A percentile compares a stretch with the other conserved stretches of the same genome.
Conservation (phyloP, 1,139 yeast genomes). For the Magnusiomyces paraingens region DNA sequence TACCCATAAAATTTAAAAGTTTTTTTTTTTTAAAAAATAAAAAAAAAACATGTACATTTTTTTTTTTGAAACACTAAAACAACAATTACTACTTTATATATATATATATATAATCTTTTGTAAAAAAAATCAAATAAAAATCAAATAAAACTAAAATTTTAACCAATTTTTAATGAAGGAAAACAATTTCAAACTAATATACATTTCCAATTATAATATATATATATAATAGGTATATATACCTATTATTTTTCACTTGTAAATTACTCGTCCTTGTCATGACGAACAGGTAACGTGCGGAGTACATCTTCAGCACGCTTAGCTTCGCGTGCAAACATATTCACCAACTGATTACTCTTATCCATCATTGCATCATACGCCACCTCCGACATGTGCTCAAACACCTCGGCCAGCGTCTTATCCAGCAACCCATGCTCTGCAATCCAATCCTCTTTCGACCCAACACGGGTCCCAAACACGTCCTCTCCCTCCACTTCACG, state of each 20-base stretch:
- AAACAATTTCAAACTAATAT: not conserved
- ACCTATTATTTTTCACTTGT: too few relatives aligned
- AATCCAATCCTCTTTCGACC: conserved; percentile 28
- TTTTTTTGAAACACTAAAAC: not conserved
- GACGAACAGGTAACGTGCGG: conserved; percentile 15
- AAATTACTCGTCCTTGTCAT: not conserved
- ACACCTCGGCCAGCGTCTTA: conserved; percentile 69
- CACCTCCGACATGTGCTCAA: conserved; percentile 39
- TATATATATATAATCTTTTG: not conserved
- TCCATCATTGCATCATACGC: conserved; percentile 29
- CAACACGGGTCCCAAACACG: conserved; percentile 2
- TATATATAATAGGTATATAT: too few relatives aligned
- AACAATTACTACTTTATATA: not conserved
- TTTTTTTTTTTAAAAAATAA: not conserved
- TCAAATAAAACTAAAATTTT: not conserved
- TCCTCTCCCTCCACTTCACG: not conserved
- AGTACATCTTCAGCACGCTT: conserved; percentile 21
- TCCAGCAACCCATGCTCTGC: conserved; percentile 42
- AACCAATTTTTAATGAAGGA: too few relatives aligned
- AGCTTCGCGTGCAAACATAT: conserved; percentile 24
- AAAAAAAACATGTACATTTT: not conserved
- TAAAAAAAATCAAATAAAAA: not conserved
- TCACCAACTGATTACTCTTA: conserved; percentile 32
- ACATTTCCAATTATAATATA: not conserved
- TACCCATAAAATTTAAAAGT: not conserved